Evolutionary conservation across 495 filamentous ascomycete genomes (phyloP), one percentile per base, ranked within the genome.

Genomic region (Pseudomonodictys pantanalensis): DNA sequence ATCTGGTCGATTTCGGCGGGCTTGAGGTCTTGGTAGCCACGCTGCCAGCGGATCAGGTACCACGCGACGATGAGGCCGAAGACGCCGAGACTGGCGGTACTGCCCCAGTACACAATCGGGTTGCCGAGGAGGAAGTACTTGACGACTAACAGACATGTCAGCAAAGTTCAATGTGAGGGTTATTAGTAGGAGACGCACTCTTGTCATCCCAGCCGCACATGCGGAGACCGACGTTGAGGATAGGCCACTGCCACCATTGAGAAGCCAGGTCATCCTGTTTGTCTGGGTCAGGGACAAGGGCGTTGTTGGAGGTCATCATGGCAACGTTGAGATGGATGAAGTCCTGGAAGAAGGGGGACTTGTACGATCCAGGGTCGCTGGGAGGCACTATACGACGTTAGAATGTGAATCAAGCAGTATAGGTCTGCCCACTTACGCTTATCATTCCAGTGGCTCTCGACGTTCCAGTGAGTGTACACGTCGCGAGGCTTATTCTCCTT

Each of bases 241-340:
- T 84, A 24, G 93, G 93, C 93, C 93, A 98, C 73, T 98, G 92
- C 93, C 93, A 98, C 77, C 92, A 96, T 56, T 91, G 82, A 18
- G 93, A 97, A 41, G 93, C 95, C 26, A 98, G 80, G 70, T 98
- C 93, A 70, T 98, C 93, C 75, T 97, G 93, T 80, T 98, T 98
- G 73, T 98, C 93, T 3, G 93, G 95, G 68, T 98, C 95, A 10
- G 93, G 93, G 41, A 98, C 92, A 20, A 98, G 83, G 35, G 93
- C 93, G 71, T 98, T 98, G 78, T 98, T 98, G 12, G 95, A 97
- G 17, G 93, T 98, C 95, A 97, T 97, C 93, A 98, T 98, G 52
- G 95, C 93, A 56, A 98, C 93, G 73, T 98, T 98, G 45, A 98
- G 71, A 71, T 98, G 93, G 66, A 98, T 83, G 72, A 98, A 98